Conservation (phyloP, 805 yeast species). For the Saccharomycopsis olivae region DNA sequence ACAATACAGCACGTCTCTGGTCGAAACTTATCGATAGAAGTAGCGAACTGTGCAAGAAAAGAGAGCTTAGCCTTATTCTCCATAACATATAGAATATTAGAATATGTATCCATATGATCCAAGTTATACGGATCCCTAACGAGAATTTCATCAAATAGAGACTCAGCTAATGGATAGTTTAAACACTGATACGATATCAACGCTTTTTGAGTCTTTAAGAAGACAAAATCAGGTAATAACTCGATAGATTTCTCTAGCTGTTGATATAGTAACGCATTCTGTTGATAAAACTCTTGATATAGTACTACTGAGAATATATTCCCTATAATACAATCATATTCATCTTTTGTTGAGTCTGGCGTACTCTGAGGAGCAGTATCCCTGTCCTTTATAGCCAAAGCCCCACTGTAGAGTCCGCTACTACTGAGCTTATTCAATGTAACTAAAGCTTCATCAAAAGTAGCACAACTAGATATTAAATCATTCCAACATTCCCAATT, state of each 20-base stretch:
- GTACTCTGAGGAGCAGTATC: too few relatives aligned
- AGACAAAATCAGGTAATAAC: slow-evolving; percentile 63
- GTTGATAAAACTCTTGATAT: slow-evolving; percentile 72
- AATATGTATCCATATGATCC: slow-evolving; percentile 86
- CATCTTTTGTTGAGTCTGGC: background rate
- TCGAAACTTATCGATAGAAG: slow-evolving; percentile 72
- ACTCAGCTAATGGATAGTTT: slow-evolving; percentile 74
- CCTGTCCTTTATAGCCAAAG: background rate
- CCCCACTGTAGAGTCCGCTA: background rate
- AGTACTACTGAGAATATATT: slow-evolving; percentile 55
- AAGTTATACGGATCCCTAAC: slow-evolving; percentile 71
- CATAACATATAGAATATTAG: slow-evolving; percentile 92
- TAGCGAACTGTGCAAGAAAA: slow-evolving; percentile 75
- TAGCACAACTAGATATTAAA: slow-evolving; percentile 47
- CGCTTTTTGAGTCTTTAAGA: slow-evolving; percentile 73
- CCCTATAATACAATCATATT: slow-evolving; percentile 26
- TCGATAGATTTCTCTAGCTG: slow-evolving; percentile 38
- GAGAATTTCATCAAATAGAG: slow-evolving; percentile 65
- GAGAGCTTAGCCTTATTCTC: slow-evolving; percentile 80
- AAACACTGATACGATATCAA: slow-evolving; percentile 72
- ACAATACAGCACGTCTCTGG: slow-evolving; percentile 93
- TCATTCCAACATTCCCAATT: slow-evolving; percentile 96
- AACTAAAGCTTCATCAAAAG: slow-evolving; percentile 47
- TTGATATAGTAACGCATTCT: slow-evolving; percentile 39
- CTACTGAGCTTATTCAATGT: slow-evolving; percentile 27